These are phyloP conservation scores for Tanacetum coccineum DNA, from an alignment of 129 eudicot species.

Conservation along the genomic window DNA sequence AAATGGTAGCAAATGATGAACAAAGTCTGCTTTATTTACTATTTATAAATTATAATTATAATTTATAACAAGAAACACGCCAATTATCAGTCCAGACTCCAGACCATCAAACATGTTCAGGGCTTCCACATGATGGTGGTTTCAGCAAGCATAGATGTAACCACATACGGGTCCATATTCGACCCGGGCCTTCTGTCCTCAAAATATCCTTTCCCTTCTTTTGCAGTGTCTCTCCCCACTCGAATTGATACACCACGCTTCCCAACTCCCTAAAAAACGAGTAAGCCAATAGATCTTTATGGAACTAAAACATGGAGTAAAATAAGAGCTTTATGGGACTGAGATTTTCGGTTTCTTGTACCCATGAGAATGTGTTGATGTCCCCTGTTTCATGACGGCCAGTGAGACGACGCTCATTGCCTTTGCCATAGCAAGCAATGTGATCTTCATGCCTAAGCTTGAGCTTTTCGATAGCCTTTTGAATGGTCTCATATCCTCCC, in stretches of 20 bases:
- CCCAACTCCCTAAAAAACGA: conserved; percentile 26
- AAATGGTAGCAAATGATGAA: neutral
- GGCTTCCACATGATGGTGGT: conserved; percentile 44
- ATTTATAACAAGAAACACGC: neutral
- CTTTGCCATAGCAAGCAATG: conserved; percentile 82
- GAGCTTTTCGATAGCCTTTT: conserved; percentile 88
- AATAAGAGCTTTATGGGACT: neutral
- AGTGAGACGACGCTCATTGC: conserved; percentile 86
- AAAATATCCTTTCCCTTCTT: conserved; percentile 36
- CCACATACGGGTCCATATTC: conserved; percentile 41
- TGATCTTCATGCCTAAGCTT: conserved; percentile 65
- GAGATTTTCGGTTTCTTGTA: conserved; percentile 22
- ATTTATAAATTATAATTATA: too few relatives aligned
- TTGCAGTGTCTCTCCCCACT: conserved; percentile 31
- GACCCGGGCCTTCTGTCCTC: conserved; percentile 39
- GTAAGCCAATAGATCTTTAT: neutral
- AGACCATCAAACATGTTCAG: conserved; percentile 11
- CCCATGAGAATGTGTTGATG: conserved; percentile 80
- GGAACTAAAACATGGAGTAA: neutral
- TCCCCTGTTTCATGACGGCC: conserved; percentile 73
- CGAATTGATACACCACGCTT: conserved; percentile 29
- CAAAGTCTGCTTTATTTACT: neutral
- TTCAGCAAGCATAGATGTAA: conserved; percentile 43
- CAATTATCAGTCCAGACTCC: conserved; percentile 16
- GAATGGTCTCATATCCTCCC: conserved; percentile 72